Percentiles rank a stretch among this genome's conserved stretches.
Evolutionary conservation across 1,284 basidiomycete species (phyloP).

Genomic region (Singerocomus inundabilis): DNA sequence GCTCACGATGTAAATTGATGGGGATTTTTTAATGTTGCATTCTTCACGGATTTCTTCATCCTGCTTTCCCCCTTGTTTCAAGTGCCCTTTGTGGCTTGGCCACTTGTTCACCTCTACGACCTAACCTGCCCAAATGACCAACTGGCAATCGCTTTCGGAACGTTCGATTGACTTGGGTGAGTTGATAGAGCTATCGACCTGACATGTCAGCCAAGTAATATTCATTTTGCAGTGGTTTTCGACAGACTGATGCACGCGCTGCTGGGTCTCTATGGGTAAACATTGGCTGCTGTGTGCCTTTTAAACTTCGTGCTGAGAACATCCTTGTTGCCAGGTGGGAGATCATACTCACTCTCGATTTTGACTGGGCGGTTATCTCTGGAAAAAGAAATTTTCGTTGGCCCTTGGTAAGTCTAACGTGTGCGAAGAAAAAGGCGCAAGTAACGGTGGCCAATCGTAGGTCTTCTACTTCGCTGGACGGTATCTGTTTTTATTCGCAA

Average conservation of each 20-base stretch:
- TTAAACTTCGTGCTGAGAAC: slow-evolving; percentile 4
- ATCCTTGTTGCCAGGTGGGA: slow-evolving; percentile 27
- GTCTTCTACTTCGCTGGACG: slow-evolving; percentile 33
- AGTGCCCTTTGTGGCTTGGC: background rate
- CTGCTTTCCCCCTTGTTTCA: slow-evolving; percentile 2
- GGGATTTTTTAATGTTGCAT: slow-evolving; percentile 17
- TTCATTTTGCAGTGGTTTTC: slow-evolving; percentile 20
- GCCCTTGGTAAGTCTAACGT: slow-evolving; percentile 28
- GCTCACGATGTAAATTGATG: slow-evolving; percentile 4
- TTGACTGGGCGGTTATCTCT: slow-evolving; percentile 31
- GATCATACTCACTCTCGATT: slow-evolving; percentile 30
- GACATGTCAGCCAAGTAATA: background rate
- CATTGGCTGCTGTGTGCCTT: background rate
- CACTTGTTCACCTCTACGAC: slow-evolving; percentile 5
- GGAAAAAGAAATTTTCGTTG: slow-evolving; percentile 34
- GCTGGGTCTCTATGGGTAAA: slow-evolving; percentile 33
- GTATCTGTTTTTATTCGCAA: slow-evolving; percentile 33
- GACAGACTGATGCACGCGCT: slow-evolving; percentile 29
- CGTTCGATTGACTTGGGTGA: slow-evolving; percentile 25
- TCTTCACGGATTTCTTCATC: background rate
- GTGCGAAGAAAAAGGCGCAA: background rate
- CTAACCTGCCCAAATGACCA: slow-evolving; percentile 18
- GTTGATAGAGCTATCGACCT: slow-evolving; percentile 1
- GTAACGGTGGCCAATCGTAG: slow-evolving; percentile 7
- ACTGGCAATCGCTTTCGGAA: slow-evolving; percentile 29